Conservation (phyloP, 257 asterid species). For the Salvia hispanica region DNA sequence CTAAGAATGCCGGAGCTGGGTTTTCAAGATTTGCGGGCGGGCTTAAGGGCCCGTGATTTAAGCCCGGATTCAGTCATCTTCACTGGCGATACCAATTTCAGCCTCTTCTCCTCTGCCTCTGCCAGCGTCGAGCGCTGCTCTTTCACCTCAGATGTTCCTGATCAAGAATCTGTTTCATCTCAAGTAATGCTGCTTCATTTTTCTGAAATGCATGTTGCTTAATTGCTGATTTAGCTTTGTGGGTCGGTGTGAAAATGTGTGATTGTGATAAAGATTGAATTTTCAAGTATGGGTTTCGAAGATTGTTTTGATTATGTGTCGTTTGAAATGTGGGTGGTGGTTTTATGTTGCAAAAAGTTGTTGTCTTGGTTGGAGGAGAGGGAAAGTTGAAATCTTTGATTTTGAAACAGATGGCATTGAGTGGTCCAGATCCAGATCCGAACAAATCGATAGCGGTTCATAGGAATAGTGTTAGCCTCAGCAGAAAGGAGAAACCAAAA, state of each 20-base stretch:
- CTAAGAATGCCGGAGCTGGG: conserved; percentile 53
- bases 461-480: conserved; percentile 53
- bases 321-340: too few species aligned
- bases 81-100: conserved; percentile 73
- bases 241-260: conserved; percentile 12
- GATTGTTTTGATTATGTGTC: conserved; percentile 1
- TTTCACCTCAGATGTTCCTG: conserved; percentile 78
- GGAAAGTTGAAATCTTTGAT: conserved; percentile 52
- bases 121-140: conserved; percentile 94
- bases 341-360: not conserved
- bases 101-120: conserved; percentile 86
- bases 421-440: conserved; percentile 88
- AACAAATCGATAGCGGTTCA: conserved; percentile 46
- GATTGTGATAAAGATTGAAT: too few species aligned
- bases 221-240: conserved; percentile 20
- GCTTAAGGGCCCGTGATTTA: conserved; percentile 62
- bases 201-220: conserved; percentile 15
- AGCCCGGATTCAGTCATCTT: conserved; percentile 90
- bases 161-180: conserved; percentile 58
- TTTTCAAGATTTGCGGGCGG: conserved; percentile 52
- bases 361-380: conserved; percentile 24
- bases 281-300: too few species aligned
- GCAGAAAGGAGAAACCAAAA: conserved; percentile 67
- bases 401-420: conserved; percentile 71
- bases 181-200: conserved; percentile 45